Conservation (phyloP, 2,329 filamentous ascomycete species). For the Talaromyces amestolkiae region DNA sequence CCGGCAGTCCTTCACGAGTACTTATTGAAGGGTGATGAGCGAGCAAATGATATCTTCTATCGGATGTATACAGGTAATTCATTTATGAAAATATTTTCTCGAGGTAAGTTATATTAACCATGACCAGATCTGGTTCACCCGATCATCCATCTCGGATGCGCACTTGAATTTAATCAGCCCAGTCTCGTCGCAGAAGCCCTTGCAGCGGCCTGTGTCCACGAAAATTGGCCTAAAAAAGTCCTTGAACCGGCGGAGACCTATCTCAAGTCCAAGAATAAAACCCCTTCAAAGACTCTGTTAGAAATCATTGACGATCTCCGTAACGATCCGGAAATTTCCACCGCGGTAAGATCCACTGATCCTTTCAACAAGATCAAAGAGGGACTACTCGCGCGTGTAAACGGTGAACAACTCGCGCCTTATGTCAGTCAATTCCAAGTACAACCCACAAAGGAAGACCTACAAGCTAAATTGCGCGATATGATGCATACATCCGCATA, state of each 20-base stretch:
- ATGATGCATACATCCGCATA: not conserved
- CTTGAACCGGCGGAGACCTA: not conserved
- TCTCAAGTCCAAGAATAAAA: not conserved
- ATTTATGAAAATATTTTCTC: not conserved
- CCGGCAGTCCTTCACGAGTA: not conserved
- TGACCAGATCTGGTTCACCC: not conserved
- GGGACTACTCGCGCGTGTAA: not conserved
- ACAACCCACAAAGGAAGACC: not conserved
- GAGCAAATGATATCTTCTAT: not conserved
- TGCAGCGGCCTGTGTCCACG: not conserved
- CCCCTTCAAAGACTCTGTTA: not conserved
- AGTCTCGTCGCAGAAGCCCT: not conserved
- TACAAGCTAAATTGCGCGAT: not conserved
- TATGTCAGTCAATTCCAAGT: not conserved
- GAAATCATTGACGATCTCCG: not conserved
- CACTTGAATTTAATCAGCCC: not conserved
- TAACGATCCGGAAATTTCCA: not conserved
- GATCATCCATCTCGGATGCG: not conserved
- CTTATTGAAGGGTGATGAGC: not conserved
- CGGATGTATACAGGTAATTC: not conserved
- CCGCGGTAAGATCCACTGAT: not conserved
- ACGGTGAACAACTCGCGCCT: not conserved
- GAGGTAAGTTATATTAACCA: not conserved
- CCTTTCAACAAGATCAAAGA: not conserved
- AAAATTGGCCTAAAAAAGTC: not conserved